Evolutionary conservation across 2,329 filamentous ascomycete genomes (phyloP).

Genomic region (Aspergillus arachidicola): DNA sequence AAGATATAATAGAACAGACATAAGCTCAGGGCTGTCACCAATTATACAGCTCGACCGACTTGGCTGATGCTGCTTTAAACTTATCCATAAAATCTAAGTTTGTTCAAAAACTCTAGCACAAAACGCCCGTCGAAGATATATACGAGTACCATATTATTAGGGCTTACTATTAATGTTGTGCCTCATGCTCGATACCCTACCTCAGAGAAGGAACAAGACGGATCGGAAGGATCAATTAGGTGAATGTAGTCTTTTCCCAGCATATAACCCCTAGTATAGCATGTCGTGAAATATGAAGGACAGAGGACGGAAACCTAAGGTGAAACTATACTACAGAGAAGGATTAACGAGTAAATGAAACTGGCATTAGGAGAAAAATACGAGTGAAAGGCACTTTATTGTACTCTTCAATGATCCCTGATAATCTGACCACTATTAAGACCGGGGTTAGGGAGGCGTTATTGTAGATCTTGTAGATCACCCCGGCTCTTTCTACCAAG

Average conservation of each 20-base stretch:
- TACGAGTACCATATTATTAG: background rate
- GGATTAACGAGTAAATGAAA: background rate
- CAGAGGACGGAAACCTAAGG: background rate
- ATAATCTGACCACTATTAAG: background rate
- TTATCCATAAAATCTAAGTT: background rate
- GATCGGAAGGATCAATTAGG: background rate
- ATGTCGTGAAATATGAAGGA: background rate
- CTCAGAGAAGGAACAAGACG: background rate
- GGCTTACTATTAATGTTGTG: background rate
- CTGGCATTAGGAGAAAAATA: background rate
- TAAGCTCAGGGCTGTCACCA: background rate
- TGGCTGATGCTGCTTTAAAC: background rate
- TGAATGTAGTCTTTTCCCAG: background rate
- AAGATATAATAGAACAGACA: background rate
- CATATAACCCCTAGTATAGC: background rate
- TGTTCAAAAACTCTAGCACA: background rate
- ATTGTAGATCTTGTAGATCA: background rate
- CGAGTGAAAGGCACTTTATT: background rate
- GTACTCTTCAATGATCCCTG: background rate
- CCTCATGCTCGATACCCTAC: background rate
- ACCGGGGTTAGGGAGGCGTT: background rate
- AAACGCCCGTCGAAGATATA: background rate
- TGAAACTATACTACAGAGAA: background rate
- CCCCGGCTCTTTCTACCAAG: background rate
- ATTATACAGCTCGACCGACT: background rate